phyloP scores from a whole-genome alignment of 805 yeast genomes.

The Pichia gijzeniarum region DNA sequence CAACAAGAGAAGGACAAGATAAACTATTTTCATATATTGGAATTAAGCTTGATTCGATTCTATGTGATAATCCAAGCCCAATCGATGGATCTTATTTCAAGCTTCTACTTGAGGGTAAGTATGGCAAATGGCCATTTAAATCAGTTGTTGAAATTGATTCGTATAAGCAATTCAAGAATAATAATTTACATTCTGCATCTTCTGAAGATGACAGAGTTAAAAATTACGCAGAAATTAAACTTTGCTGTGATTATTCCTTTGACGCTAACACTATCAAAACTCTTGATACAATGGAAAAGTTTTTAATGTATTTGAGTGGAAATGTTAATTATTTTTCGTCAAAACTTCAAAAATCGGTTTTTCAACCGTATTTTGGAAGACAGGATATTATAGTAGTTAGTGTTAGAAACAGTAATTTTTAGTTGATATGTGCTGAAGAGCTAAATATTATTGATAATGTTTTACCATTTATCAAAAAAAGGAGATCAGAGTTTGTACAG shows the following conservation, averaged over 20 bases:
- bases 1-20: slow-evolving; percentile 9
- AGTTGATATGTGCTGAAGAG: slow-evolving; percentile 3
- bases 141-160: slow-evolving; percentile 16
- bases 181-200: neutral
- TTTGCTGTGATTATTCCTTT: neutral
- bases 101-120: slow-evolving; percentile 6
- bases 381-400: slow-evolving; percentile 14
- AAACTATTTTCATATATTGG: slow-evolving; percentile 13
- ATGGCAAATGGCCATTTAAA: slow-evolving; percentile 10
- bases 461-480: slow-evolving; percentile 9
- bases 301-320: slow-evolving; percentile 3
- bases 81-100: slow-evolving; percentile 13
- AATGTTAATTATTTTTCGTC: neutral
- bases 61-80: slow-evolving; percentile 5
- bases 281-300: neutral
- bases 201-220: slow-evolving; percentile 3
- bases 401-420: slow-evolving; percentile 5
- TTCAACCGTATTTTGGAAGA: slow-evolving; percentile 14
- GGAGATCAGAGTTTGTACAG: slow-evolving; percentile 1
- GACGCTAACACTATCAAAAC: neutral
- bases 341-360: slow-evolving; percentile 10
- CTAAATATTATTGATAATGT: slow-evolving; percentile 7
- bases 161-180: neutral
- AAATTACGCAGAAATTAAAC: slow-evolving; percentile 14
- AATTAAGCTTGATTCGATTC: slow-evolving; percentile 13